phyloP scores from a whole-genome alignment of 441 rosid species.

The Rhodomyrtus psidioides region DNA sequence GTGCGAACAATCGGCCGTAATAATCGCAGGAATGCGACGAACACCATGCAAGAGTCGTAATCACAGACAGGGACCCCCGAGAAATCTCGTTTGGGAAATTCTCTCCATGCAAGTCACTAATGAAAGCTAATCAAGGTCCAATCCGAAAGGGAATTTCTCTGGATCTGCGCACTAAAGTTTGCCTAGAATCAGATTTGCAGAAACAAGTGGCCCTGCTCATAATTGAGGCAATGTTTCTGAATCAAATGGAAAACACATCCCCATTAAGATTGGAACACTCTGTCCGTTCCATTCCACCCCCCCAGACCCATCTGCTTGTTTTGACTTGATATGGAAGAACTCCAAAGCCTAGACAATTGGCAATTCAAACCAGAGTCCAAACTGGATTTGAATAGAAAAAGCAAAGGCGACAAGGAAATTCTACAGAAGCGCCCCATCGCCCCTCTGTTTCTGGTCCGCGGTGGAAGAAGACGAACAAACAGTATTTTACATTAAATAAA shows the following conservation, averaged over 20 bases:
- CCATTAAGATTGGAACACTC: background rate
- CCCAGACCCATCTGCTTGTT: background rate
- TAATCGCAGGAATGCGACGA: background rate
- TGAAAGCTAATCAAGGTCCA: too few relatives aligned
- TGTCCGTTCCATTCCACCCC: too few relatives aligned
- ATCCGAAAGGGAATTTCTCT: background rate
- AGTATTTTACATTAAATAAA: background rate
- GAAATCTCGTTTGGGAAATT: background rate
- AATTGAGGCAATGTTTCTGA: background rate
- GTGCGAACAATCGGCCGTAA: background rate
- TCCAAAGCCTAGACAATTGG: background rate
- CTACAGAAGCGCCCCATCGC: background rate
- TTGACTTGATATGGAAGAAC: background rate
- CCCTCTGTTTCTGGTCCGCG: background rate
- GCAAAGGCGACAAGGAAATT: background rate
- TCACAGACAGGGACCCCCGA: background rate
- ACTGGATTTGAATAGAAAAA: background rate
- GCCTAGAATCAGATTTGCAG: background rate
- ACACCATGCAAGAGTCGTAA: background rate
- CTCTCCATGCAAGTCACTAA: too few relatives aligned
- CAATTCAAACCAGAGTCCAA: background rate
- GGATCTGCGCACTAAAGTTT: background rate
- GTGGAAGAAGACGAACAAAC: background rate
- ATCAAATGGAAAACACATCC: background rate
- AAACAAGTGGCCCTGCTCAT: background rate